Evolutionary conservation across 2,329 filamentous ascomycete species (phyloP), one percentile per base, ranked within the genome.

Genomic region (Fusarium sp.): DNA sequence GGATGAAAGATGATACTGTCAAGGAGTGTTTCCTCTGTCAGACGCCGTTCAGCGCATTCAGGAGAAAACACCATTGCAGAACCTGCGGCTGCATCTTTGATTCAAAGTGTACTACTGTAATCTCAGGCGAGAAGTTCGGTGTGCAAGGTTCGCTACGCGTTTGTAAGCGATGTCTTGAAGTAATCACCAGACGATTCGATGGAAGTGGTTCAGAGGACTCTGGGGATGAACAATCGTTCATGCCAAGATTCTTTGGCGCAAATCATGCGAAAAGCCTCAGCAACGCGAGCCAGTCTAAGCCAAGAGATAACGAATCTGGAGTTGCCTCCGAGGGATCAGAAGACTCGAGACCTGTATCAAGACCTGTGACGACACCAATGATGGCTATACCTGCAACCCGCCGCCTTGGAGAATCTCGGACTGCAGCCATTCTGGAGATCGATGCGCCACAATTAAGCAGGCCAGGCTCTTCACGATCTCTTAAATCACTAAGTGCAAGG

Each of bases 61-160:
- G 96, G 67, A 91, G 96, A 74, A 99, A 99, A 80, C 96, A 99
- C 81, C 96, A 99, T 82, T 99, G 96, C 81, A 91, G 97, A 70
- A 93, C 91, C 1, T 99, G 96, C 80, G 96, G 96, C n/a, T 97
- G 97, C 79, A 99, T 99, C 50, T 99, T 99, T 79, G 96, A 98
- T 82, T 94, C 94, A 9, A 97, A 97, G 81, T 99, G 96, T 83
- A 99, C 96, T 1, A 93, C 93, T 10, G 91, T 96, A n/a, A 94
- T 98, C 30, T 90, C 94, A 11, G 96, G 96, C 11, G 90, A 93
- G 72, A 91, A 92, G 56, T 98, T 99, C 81, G 95, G 94, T 22
- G 94, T 98, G 56, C 90, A 91, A 54, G 93, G 94, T 12, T 94
- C 91, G 20, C 87, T 99, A 47, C 89, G 96, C 66, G 94, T 99